Evolutionary conservation across 2,329 filamentous ascomycete species (phyloP).

Genomic region (Blumeria graminis): DNA sequence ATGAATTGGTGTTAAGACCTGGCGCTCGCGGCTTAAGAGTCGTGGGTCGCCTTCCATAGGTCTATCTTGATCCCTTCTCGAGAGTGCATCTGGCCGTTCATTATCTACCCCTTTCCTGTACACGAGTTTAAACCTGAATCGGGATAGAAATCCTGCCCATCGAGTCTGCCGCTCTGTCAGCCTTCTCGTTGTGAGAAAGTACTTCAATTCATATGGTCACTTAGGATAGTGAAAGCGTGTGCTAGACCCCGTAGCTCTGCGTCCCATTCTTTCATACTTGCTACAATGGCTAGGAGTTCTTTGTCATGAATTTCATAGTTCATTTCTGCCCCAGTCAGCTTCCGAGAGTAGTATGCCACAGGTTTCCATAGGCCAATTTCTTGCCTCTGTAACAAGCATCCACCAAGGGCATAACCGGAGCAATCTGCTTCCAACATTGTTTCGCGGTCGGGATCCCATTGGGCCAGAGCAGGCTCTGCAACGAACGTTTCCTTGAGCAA

Average conservation of each 20-base stretch:
- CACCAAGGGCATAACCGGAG: not conserved
- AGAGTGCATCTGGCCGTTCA: not conserved
- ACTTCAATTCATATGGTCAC: slow-evolving; percentile 1
- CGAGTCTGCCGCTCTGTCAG: not conserved
- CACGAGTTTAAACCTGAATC: not conserved
- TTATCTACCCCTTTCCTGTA: not conserved
- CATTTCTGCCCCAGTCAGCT: not conserved
- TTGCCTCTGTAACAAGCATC: not conserved
- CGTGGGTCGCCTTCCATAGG: not conserved
- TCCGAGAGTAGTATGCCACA: not conserved
- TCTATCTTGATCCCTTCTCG: not conserved
- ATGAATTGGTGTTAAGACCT: not conserved
- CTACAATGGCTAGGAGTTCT: not conserved
- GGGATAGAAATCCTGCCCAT: not conserved
- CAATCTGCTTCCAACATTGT: not conserved
- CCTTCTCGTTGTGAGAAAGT: not conserved
- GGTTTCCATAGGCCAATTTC: not conserved
- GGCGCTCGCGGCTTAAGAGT: not conserved
- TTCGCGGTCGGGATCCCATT: not conserved
- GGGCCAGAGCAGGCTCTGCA: not conserved
- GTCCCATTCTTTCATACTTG: not conserved
- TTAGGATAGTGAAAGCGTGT: not conserved
- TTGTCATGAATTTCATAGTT: slow-evolving; percentile 1
- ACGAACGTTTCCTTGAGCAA: not conserved
- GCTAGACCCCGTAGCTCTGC: not conserved